Base-by-base conservation (phyloP, 192 early-diverging fungal species). In the Umbelopsis sp. region DNA sequence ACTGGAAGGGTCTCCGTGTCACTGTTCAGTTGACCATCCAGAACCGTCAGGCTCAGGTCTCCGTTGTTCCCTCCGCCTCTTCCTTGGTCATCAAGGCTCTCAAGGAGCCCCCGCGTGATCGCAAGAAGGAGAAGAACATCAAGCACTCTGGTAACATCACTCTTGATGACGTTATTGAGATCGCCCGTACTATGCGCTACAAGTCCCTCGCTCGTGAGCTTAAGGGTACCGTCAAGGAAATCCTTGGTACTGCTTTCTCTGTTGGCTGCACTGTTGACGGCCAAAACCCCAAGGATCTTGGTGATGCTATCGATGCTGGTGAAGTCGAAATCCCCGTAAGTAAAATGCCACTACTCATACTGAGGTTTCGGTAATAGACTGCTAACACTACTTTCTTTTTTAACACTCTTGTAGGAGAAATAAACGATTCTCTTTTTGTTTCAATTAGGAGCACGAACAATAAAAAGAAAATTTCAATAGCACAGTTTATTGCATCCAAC, bases 41-140 rank as follows among this genome's bases (percentile, higher is more conserved):
- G 88, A 99, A 99, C 93, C 94, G 97, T 93, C 97, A 99, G 86
- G 97, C 97, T 68, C 86, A 90, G 44, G 93, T 99, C 72, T 92
- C 96, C 74, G 93, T 99, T 79, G 92, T 99, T 54, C 96, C 97
- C 75, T 91, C 92, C 51, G 97, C 97, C 70, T 96, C 95, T 34
- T 95, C 97, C 73, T 88, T 99, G 68, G 94, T 99, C 79, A 97
- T 99, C 87, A 84, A 87, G 80, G 97, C 97, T 74, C 86, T 99
- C 52, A 98, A 97, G 91, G 97, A 99, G 88, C 93, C 96, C 66
- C 89, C 91, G 32, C 87, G 97, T 73, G 97, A 99, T 86, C 88
- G 91, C 84, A 99, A 99, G 93, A 99, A 99, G 95, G 97, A 99
- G 85, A 99, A 99, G 94, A 99, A 99, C 94, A 96, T 98, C 84